Evolutionary conservation across 176 grass and related monocot genomes (phyloP).

Genomic region (Microstegium vimineum): DNA sequence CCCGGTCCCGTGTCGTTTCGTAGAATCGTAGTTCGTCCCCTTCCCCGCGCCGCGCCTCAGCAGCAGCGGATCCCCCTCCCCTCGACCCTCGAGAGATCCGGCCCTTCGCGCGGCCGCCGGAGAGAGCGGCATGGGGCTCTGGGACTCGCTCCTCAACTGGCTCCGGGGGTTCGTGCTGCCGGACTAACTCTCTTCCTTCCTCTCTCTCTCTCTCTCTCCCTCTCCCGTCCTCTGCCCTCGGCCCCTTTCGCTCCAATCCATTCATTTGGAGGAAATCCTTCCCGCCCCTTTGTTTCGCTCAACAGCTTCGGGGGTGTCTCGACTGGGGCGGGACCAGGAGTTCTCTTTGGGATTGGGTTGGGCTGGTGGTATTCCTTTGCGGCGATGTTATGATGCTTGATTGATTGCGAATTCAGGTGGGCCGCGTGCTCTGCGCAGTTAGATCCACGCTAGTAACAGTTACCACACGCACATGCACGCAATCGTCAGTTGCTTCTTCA

Average conservation of each 20-base stretch:
- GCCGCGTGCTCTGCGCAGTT: background rate
- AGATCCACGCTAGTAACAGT: slow-evolving; percentile 16
- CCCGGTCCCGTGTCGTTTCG: background rate
- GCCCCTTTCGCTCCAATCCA: background rate
- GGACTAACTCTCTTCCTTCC: background rate
- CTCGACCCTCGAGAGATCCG: slow-evolving; percentile 32
- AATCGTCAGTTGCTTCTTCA: background rate
- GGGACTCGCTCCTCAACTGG: slow-evolving; percentile 93
- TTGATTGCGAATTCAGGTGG: slow-evolving; percentile 1
- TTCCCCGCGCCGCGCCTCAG: background rate
- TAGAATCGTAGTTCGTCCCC: background rate
- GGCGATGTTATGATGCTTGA: background rate
- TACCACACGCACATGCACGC: background rate
- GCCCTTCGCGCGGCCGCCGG: background rate
- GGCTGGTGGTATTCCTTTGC: background rate
- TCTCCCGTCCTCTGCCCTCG: background rate
- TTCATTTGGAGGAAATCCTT: background rate
- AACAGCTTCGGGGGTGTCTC: background rate
- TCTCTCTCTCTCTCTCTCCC: background rate
- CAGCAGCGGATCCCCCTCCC: slow-evolving; percentile 30
- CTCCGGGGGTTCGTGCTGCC: slow-evolving; percentile 62
- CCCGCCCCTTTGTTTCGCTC: background rate
- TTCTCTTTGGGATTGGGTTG: background rate
- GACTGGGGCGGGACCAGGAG: background rate
- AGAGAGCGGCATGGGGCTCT: slow-evolving; percentile 65